Conservation (phyloP, 768 basidiomycete genomes). For the Tubosaeta brunneosetosa region DNA sequence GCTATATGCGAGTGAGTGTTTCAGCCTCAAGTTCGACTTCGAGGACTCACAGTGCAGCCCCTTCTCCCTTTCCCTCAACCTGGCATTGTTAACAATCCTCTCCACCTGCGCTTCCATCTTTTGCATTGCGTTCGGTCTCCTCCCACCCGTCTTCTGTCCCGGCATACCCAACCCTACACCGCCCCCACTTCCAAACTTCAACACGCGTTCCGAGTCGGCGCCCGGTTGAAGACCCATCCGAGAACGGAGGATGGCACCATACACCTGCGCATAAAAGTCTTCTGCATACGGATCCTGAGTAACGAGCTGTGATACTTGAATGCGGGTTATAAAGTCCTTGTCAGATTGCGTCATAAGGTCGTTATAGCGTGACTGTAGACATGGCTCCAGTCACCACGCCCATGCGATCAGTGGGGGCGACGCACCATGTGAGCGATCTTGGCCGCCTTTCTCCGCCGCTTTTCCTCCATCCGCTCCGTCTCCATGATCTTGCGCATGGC, state of each 20-base stretch:
- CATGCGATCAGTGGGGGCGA: neutral
- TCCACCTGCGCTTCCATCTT: conserved; percentile 95
- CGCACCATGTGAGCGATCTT: conserved; percentile 88
- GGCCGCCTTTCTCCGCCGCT: conserved; percentile 69
- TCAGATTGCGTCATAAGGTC: conserved; percentile 97
- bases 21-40: neutral
- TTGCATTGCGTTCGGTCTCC: conserved; percentile 84
- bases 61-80: conserved; percentile 82
- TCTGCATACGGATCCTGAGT: conserved; percentile 97
- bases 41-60: conserved; percentile 49
- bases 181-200: conserved; percentile 85
- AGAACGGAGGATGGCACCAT: conserved; percentile 77
- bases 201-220: conserved; percentile 64
- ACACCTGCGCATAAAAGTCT: conserved; percentile 98
- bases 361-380: conserved; percentile 75
- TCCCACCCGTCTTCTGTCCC: conserved; percentile 49
- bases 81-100: conserved; percentile 88
- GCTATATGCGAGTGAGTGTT: conserved; percentile 36
- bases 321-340: conserved; percentile 99
- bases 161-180: conserved; percentile 66
- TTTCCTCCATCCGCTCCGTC: conserved; percentile 85
- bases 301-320: conserved; percentile 97
- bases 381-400: neutral
- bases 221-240: conserved; percentile 63
- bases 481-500: conserved; percentile 89